Base-by-base conservation (phyloP, 768 basidiomycete genomes). In the Mycena sanguinolenta region DNA sequence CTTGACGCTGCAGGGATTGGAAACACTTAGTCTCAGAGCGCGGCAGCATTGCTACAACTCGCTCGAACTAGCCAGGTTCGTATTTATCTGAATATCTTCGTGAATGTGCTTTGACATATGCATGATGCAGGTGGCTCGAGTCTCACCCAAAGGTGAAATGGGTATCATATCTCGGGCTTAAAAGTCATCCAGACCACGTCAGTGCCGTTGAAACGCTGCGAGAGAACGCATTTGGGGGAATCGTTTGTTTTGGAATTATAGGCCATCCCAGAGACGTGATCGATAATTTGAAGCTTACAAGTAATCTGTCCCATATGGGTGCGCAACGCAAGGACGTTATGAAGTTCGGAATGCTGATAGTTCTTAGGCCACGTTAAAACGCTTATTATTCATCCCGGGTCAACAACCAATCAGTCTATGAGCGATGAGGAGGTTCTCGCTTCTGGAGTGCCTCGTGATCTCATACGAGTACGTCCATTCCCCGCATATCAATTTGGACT, bases 1-100 rank as follows among this genome's bases (percentile, higher is more conserved):
- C 80, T 81, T 90, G 28, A 83, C 90, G 3, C 71, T 90, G 13
- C 88, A 88, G 66, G 90, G 90, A 8, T 21, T 71, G 23, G 70
- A 71, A 32, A 71, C 70, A 1, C 39, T 71, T 2, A 67, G 70
- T 19, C 44, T 71, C 0, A 50, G 70, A 27, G 70, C 70, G 2
- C 50, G 60, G 17, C 39, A 59, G 21, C 69, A 71, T 27, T 71
- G 69, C 57, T 46, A 67, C 13, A 71, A 71, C 34, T 66, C 70
- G 8, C 70, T 71, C 30, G 49, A 54, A 6, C 36, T 71, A 38
- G 70, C 70, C 4, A 58, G 25, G 70, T 71, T 27, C 9, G 54
- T 71, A 6, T 46, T 25, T 32, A 23, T 13, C 7, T n/a, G 4
- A 28, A 23, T 54, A 23, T 25, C 4, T 16, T 8, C 1, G 36